These are phyloP conservation scores for Venturia pyrina DNA, from an alignment of 2,329 filamentous ascomycete species.

Conservation along the genomic window DNA sequence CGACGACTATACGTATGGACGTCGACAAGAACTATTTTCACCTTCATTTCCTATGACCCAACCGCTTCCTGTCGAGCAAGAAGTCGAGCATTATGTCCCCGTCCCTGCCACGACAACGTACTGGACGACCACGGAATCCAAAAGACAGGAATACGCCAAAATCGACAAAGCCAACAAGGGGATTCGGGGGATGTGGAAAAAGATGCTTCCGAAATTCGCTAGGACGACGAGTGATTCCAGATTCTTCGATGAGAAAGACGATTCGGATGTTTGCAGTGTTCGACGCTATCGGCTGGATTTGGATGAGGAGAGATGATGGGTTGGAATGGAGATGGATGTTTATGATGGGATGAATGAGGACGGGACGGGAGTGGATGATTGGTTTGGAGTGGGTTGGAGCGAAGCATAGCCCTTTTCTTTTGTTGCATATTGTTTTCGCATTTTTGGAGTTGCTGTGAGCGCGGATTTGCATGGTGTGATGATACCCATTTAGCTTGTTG, in stretches of 20 bases:
- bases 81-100: background rate
- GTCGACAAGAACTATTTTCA: background rate
- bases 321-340: background rate
- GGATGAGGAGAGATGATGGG: slow-evolving; percentile 15
- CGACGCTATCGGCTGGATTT: slow-evolving; percentile 27
- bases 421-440: background rate
- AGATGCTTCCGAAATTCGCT: slow-evolving; percentile 20
- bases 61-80: background rate
- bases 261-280: slow-evolving; percentile 20
- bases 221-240: slow-evolving; percentile 16
- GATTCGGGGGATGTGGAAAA: slow-evolving; percentile 23
- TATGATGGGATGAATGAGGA: too few species aligned
- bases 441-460: too few species aligned
- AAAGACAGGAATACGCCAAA: slow-evolving; percentile 25
- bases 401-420: background rate
- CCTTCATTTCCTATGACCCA: background rate
- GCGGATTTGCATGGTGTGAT: slow-evolving; percentile 10
- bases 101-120: slow-evolving; percentile 23
- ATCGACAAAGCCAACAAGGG: slow-evolving; percentile 29
- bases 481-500: slow-evolving; percentile 13
- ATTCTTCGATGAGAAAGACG: slow-evolving; percentile 27
- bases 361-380: background rate
- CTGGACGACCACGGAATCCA: slow-evolving; percentile 28
- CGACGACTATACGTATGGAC: background rate
- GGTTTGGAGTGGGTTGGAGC: too few species aligned